Conservation (phyloP, 2,329 filamentous ascomycete genomes). For the Microdochium nivale region DNA sequence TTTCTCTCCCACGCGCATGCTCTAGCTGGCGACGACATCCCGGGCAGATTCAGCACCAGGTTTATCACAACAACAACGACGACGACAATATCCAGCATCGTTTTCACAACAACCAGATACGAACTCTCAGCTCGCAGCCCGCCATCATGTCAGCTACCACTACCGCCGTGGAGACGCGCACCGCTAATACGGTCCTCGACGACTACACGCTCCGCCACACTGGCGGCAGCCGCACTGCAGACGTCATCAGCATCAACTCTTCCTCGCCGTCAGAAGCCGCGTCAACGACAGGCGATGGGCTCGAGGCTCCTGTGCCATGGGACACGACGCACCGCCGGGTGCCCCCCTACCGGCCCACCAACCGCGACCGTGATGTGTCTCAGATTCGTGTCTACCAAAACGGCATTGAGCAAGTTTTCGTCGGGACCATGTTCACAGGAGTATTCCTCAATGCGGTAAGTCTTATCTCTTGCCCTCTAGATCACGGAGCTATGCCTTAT, state of each 20-base stretch:
- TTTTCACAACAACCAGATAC: neutral
- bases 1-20: too few species aligned
- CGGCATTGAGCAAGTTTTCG: constrained; percentile 11
- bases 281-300: neutral
- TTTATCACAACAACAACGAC: neutral
- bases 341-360: constrained; percentile 17
- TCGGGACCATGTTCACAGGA: constrained; percentile 17
- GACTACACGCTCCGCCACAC: neutral
- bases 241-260: neutral
- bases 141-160: neutral
- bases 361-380: constrained; percentile 11
- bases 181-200: neutral
- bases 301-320: neutral
- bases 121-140: too few species aligned
- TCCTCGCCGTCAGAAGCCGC: neutral
- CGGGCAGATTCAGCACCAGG: too few species aligned
- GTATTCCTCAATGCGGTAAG: constrained; percentile 17
- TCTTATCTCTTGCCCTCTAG: too few species aligned
- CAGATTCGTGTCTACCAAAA: constrained; percentile 16
- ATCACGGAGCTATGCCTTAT: too few species aligned
- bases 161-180: neutral
- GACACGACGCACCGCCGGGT: constrained; percentile 14
- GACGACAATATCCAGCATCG: neutral
- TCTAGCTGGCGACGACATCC: too few species aligned
- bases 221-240: neutral